Evolutionary conservation across 495 filamentous ascomycete genomes (phyloP).

Genomic region (Trichoderma asperelloides): DNA sequence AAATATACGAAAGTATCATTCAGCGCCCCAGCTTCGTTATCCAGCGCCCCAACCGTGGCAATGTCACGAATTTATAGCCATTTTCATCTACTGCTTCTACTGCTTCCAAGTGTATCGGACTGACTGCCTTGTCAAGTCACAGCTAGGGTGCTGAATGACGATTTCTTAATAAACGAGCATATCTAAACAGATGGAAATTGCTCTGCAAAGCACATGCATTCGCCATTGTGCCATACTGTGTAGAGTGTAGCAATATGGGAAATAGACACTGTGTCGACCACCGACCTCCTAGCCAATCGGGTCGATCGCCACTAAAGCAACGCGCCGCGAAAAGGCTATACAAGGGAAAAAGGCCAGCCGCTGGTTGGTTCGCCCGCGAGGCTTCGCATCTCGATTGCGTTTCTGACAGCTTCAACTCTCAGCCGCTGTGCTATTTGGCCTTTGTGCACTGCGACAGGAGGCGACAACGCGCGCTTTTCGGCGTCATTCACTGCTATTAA

Average conservation of each 20-base stretch:
- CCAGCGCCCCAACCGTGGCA: no score
- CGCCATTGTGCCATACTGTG: not conserved
- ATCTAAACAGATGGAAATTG: no score
- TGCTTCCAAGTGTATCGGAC: no score
- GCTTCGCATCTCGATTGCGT: not conserved
- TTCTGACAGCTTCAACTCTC: slow-evolving; percentile 2
- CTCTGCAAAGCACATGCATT: not conserved
- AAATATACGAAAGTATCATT: no score
- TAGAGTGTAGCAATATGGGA: not conserved
- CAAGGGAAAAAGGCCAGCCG: not conserved
- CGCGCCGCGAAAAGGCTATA: not conserved
- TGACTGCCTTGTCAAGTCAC: no score
- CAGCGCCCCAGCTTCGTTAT: no score
- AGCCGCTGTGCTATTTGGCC: not conserved
- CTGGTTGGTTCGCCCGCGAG: not conserved
- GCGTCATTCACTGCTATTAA: not conserved
- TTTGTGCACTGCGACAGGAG: not conserved
- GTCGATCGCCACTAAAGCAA: not conserved
- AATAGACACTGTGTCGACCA: not conserved
- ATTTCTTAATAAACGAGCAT: no score
- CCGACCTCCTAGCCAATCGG: not conserved
- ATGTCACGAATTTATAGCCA: no score
- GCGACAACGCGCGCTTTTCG: not conserved
- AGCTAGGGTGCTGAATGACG: no score
- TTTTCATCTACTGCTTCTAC: no score